Evolutionary conservation across 305 asterid species (phyloP), one percentile per base, ranked within the genome.

Genomic region (Fraxinus velutina): DNA sequence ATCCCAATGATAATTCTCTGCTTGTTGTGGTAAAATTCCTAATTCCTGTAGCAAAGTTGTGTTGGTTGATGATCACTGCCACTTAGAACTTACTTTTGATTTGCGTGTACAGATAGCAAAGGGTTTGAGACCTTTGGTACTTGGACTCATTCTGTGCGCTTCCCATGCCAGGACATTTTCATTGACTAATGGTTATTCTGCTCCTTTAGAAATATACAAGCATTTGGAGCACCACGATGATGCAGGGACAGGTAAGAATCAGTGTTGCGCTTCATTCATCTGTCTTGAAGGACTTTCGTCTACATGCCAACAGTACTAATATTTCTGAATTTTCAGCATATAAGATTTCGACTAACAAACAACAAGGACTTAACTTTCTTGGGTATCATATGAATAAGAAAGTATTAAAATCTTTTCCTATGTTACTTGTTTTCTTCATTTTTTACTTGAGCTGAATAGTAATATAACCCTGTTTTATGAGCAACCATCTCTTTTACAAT

Each of bases 81-180:
- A 78, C 84, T 73, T 80, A 76, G 57, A 55, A 85, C 79, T 88
- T 66, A 84, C 84, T 57, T 83, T 39, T 86, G 72, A 73, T 83
- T 85, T 82, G 82, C 78, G 50, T 84, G 73, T 88, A 88, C 96
- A 96, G 99, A 84, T 91, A 17, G 93, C 99, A 33, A 90, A 93
- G 84, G 79, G 80, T 78, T 75, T 89, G 84, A 88, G 99, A 70
- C 98, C 99, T 71, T 30, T 96, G 82, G 87, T 86, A 86, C 97
- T 96, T 87, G 97, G 97, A 79, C 79, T 96, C 79, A 92, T 96
- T 88, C 87, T 96, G 80, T 96, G 99, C 77, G 97, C 89, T 84
- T 94, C 99, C 81, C 99, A 96, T 80, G 77, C 97, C 60, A 89
- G 98, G 78, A 96, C 98, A 1, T 94, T 96, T 88, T 94, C 99